Base-by-base conservation (phyloP, 805 yeast genomes). In the Jamesozyma jinghongensis region DNA sequence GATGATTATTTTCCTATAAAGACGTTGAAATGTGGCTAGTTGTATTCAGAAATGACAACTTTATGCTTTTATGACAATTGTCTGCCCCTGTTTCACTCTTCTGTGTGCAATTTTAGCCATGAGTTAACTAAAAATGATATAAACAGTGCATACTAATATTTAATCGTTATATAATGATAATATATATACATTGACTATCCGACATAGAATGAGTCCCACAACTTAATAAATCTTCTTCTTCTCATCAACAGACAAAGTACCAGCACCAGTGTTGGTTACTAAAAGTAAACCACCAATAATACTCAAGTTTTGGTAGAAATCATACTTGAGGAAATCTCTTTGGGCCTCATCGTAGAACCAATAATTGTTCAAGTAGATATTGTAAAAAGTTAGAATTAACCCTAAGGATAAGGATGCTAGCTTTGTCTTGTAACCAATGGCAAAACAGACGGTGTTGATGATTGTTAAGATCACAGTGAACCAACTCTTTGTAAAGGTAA, bases 251-350 rank as follows among this genome's bases (percentile, higher is more conserved):
- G 95, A 84, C 49, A 90, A 71, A 53, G 84, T 88, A 38, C 98
- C 98, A 25, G 97, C 97, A 47, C 98, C 98, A 3, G 95, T 85
- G 66, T 84, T 86, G 44, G 85, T 95, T 46, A 92, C 85, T 50
- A 92, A 69, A 46, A 90, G 67, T 47, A 90, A 74, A 1, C 97
- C 98, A 43, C 98, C 98, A 38, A 90, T 88, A 59, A 90, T 90
- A 43, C 94, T 82, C 59, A 90, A 71, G 31, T 95, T 86, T 68
- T 92, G 98, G 74, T 83, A 90, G 63, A 84, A 85, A 65, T 88
- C 97, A 63, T 88, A 92, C 63, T 84, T 84, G 61, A 86, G 67
- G 63, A 78, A 84, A 65, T 90, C 98, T 56, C 96, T 79, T 63
- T 79, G 76, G 46, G 72, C 74, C 38, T 74, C 59, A 38, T 76